Base-by-base conservation (phyloP, 208 protist species). In the Acanthamoeba pearcei region DNA sequence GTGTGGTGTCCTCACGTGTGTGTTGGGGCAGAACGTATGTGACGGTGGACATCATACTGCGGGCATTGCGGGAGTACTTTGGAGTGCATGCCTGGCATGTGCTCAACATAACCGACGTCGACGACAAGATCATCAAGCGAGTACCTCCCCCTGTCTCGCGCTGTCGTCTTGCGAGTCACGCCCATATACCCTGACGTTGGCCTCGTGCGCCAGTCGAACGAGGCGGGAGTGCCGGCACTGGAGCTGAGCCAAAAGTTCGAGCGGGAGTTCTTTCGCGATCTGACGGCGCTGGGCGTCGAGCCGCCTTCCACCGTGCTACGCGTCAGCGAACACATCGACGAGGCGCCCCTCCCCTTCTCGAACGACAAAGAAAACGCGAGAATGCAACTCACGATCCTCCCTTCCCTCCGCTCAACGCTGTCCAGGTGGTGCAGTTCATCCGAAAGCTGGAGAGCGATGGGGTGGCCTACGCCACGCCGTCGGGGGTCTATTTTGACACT, bases 61-160 rank as follows among this genome's bases (percentile, higher is more conserved):
- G 99, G 70, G 98, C 99, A 49, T 97, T 99, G 97, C 97, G 98
- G 86, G 97, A 99, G 74, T 99, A 99, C 97, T 99, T 99, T 95
- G 95, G 97, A 29, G 99, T 99, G 94, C 94, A 98, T 17, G 97
- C 99, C 1, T 46, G 97, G 12, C 98, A 98, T 80, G 97, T 98
- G 3, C 99, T 99, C 98, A 99, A 99, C 96, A 99, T 99, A 76
- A 99, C 99, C 24, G 99, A 99, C 95, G 99, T 99, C 95, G 99
- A 99, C 94, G 99, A 99, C 97, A 99, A 99, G 95, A 99, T 99
- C 91, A 99, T 99, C 82, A 98, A 98, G 15, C 82, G 98, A 72
- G 99, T 85, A 85, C 35, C 32, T 42, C 32, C n/a, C 42, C 42
- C 8, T 4, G 2, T 9, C 42, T 46, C 42, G 42, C 8, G 42